These are phyloP conservation scores for Lasiodiplodia sp. DNA, from an alignment of 2,329 filamentous ascomycete species.

Conservation along the genomic window DNA sequence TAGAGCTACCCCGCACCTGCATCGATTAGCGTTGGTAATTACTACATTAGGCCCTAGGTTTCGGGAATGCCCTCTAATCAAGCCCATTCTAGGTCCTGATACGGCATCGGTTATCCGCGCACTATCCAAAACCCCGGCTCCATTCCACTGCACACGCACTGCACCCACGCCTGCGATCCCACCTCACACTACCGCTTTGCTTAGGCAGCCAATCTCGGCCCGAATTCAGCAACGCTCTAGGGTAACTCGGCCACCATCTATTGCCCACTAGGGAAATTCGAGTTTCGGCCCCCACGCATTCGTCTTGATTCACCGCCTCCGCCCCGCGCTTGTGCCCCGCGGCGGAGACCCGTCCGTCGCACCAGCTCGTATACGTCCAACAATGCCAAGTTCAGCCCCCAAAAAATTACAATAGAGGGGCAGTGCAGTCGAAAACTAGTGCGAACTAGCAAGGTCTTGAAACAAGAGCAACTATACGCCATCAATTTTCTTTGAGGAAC, in stretches of 20 bases:
- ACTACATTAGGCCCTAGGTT: not conserved
- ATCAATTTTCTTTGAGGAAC: too few species aligned
- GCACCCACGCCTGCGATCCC: too few species aligned
- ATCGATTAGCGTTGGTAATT: not conserved
- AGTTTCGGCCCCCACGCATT: not conserved
- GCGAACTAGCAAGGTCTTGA: too few species aligned
- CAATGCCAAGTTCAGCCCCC: not conserved
- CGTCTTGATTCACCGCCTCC: not conserved
- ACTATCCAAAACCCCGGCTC: not conserved
- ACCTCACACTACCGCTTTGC: not conserved
- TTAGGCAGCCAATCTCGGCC: not conserved
- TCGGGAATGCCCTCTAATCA: slow-evolving; percentile 5
- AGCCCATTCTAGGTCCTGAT: not conserved
- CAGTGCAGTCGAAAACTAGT: not conserved
- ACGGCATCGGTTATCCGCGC: not conserved
- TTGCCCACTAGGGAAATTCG: not conserved
- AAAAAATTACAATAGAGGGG: not conserved
- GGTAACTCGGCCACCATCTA: not conserved
- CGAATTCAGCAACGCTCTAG: not conserved
- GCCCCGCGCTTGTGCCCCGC: not conserved
- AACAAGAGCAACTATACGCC: too few species aligned
- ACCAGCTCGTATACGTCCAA: not conserved
- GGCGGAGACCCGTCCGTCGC: not conserved
- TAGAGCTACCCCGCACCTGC: not conserved
- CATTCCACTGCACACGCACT: not conserved